A percentile compares a stretch with the other conserved stretches of the same genome.
phyloP scores from a whole-genome alignment of 495 filamentous ascomycete genomes.

The Penicillium manginii region DNA sequence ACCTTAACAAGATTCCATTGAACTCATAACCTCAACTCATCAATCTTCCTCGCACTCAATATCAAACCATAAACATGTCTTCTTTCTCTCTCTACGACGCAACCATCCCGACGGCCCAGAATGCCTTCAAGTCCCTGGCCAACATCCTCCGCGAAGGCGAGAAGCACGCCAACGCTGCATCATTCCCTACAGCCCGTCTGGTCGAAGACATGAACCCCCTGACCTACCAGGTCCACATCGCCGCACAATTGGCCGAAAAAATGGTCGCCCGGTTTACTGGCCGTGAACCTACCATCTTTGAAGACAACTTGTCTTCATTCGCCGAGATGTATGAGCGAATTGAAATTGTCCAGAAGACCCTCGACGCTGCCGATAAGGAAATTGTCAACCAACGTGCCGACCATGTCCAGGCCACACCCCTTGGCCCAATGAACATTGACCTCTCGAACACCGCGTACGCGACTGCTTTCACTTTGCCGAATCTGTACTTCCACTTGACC shows the following conservation, averaged over 20 bases:
- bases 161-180: background rate
- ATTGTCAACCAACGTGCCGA: constrained; percentile 39
- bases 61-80: too few species aligned
- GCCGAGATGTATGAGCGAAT: constrained; percentile 45
- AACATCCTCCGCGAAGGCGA: too few species aligned
- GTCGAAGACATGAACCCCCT: constrained; percentile 53
- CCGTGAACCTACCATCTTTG: constrained; percentile 16
- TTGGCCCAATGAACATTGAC: constrained; percentile 22
- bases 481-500: constrained; percentile 61
- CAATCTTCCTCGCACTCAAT: too few species aligned
- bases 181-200: constrained; percentile 1
- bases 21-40: too few species aligned
- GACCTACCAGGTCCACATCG: constrained; percentile 48
- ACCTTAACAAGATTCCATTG: too few species aligned
- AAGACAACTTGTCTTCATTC: constrained; percentile 43
- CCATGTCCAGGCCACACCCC: constrained; percentile 29
- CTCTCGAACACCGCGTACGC: constrained; percentile 36
- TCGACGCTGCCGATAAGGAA: constrained; percentile 40
- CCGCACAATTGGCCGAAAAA: constrained; percentile 31
- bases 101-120: too few species aligned
- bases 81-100: too few species aligned
- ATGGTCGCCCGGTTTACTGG: constrained; percentile 31
- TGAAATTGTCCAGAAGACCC: constrained; percentile 39
- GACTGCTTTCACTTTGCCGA: constrained; percentile 47
- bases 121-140: too few species aligned